Evolutionary conservation across 2,329 filamentous ascomycete species (phyloP), one percentile per base, ranked within the genome.

Genomic region (Stemphylium vesicarium): DNA sequence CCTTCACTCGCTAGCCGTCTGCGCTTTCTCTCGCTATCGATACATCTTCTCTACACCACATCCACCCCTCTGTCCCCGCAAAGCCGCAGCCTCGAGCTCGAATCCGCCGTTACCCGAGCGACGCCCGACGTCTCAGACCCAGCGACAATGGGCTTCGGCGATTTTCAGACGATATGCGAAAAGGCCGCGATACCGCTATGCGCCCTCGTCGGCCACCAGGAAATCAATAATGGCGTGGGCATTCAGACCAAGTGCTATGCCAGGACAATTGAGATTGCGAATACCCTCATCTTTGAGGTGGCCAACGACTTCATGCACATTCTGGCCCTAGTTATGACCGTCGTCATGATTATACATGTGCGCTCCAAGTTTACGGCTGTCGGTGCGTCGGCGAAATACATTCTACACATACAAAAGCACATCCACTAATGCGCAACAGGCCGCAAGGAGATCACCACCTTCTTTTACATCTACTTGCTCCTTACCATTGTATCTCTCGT

Each of bases 291-390:
- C 72, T 99, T 99, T 75, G 88, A 98, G 79, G 91, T 88, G 72
- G 95, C 93, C 24, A 88, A 92, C 18, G 91, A 91, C 59, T 92
- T 94, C 72, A 91, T 95, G 79, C 95, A 99, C 77, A 98, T 99
- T 64, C 80, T 90, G 53, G 91, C 94, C 12, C 81, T 99, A 56
- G 81, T 88, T 66, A 97, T 99, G 94, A 96, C 92, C 4, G 90
- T 94, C 8, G 89, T 96, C 70, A 99, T 99, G 95, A 92, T 99
- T 59, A 83, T 99, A 62, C 95, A 99, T 77, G 91, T 99, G 60
- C 86, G 95, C 68, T 94, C 91, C 69, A 99, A 99, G 79, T 99
- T 99, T 77, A 99, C 95, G 18, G 95, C 95, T 69, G 95, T 99
- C 67, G 94, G 91, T 94, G 84, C 55, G 89, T 78, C 39, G 24